A percentile compares a stretch with the other conserved stretches of the same genome.
phyloP scores from a whole-genome alignment of 148 eudicot genomes.

The Rhododendron henanense region DNA sequence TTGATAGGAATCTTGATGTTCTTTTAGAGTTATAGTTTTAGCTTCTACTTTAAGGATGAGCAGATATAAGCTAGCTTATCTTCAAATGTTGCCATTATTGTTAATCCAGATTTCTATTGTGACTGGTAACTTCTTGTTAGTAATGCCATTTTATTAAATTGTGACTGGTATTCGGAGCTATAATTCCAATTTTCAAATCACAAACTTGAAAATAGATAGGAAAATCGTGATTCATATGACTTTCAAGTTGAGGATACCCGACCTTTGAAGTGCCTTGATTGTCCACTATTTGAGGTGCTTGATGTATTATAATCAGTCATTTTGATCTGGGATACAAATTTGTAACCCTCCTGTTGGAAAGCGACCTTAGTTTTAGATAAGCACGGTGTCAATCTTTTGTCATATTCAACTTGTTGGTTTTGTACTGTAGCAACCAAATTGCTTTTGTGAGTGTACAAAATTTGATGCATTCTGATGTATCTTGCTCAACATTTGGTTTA shows the following conservation, averaged over 20 bases:
- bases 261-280: neutral
- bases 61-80: neutral
- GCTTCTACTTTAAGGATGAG: neutral
- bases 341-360: neutral
- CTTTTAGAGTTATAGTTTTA: neutral
- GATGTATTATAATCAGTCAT: neutral
- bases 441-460: too few relatives aligned
- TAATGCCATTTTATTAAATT: neutral
- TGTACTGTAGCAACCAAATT: too few relatives aligned
- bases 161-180: neutral
- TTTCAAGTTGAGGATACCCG: neutral
- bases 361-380: neutral
- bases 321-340: neutral
- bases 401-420: neutral
- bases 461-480: too few relatives aligned
- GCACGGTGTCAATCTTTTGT: neutral
- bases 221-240: neutral
- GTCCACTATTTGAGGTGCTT: neutral
- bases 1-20: neutral
- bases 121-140: neutral
- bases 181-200: neutral
- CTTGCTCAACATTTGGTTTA: too few relatives aligned
- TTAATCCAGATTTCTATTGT: neutral
- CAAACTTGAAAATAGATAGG: neutral
- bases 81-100: neutral